A percentile compares a stretch with the other conserved stretches of the same genome.
Evolutionary conservation across 345 rosid species (phyloP).

Genomic region (Heritiera littoralis): DNA sequence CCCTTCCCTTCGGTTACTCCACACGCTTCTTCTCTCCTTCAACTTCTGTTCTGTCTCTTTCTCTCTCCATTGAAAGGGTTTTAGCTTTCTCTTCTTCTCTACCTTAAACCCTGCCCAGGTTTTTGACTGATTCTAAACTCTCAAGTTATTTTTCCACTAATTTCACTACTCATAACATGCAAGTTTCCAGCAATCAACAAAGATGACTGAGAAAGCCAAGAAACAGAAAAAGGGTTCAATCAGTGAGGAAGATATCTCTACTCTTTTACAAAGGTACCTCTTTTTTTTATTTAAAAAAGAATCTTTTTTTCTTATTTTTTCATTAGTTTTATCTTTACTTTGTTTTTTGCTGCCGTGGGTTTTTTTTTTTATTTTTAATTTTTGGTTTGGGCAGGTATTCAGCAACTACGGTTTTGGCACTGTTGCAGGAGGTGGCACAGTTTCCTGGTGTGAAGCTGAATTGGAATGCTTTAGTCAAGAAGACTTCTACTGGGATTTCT

Average conservation of each 20-base stretch:
- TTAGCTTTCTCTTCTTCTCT: slow-evolving; percentile 18
- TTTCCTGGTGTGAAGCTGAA: slow-evolving; percentile 48
- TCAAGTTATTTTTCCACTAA: background rate
- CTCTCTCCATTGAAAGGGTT: background rate
- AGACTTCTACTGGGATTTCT: slow-evolving; percentile 68
- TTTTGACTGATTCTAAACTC: slow-evolving; percentile 24
- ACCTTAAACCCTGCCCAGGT: slow-evolving; percentile 44
- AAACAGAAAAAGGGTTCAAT: slow-evolving; percentile 52
- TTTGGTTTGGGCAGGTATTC: slow-evolving; percentile 46
- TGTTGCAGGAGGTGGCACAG: slow-evolving; percentile 69
- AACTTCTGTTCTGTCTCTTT: no score
- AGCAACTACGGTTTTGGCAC: slow-evolving; percentile 49
- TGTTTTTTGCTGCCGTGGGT: background rate
- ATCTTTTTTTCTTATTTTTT: background rate
- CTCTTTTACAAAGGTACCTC: slow-evolving; percentile 64
- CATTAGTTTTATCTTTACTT: background rate
- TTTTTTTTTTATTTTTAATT: background rate
- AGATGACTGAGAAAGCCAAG: slow-evolving; percentile 56
- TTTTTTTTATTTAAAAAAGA: background rate
- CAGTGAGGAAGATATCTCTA: slow-evolving; percentile 68
- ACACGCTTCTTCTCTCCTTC: background rate
- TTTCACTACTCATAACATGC: slow-evolving; percentile 30
- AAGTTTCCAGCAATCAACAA: slow-evolving; percentile 22
- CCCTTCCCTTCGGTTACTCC: background rate
- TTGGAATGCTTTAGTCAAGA: slow-evolving; percentile 68